Evolutionary conservation across 805 yeast genomes (phyloP), one percentile per base, ranked within the genome.

Genomic region (Myxozyma lipomycoides): DNA sequence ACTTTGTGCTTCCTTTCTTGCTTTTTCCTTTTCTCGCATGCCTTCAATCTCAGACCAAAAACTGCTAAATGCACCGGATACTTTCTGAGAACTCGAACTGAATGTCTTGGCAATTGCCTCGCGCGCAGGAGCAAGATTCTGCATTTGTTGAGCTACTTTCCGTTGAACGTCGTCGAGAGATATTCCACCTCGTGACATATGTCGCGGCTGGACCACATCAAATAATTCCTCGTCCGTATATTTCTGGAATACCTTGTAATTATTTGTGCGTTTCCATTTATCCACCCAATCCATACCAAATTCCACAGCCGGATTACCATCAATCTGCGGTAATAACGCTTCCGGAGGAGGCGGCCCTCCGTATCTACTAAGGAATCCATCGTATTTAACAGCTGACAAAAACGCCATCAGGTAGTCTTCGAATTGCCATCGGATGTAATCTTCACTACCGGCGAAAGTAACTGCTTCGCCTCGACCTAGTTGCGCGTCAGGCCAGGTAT

Each of bases 371-470:
- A 77, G 59, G 61, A 83, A 87, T 44, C 75, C 79, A 58, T 77
- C 77, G 60, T 82, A 85, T 66, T 95, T 84, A 21, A 78, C 81
- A 23, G 86, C 75, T 0, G 95, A 74, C 22, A 91, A 65, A 56
- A 93, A 66, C 9, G 95, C 87, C 51, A 84, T 76, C 23, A 90
- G 68, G 63, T 93, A 93, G 62, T 90, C 97, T 64, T 93, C 98
- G 67, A 91, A 90, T 61, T 82, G 88, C 69, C 81, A 77, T 46
- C 98, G 71, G 28, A 93, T 82, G 63, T 83, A 87, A 67, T 93
- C 98, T 62, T 93, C 98, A 59, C 86, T 82, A 2, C 91, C 91
- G 40, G 70, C 68, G 62, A 76, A 84, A 51, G 77, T 76, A 45
- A 78, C 60, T 59, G 76, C 67, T 55, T 69, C 73, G 52, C 72